Base-by-base conservation (phyloP, 306 rosid species). In the Sesbania bispinosa region DNA sequence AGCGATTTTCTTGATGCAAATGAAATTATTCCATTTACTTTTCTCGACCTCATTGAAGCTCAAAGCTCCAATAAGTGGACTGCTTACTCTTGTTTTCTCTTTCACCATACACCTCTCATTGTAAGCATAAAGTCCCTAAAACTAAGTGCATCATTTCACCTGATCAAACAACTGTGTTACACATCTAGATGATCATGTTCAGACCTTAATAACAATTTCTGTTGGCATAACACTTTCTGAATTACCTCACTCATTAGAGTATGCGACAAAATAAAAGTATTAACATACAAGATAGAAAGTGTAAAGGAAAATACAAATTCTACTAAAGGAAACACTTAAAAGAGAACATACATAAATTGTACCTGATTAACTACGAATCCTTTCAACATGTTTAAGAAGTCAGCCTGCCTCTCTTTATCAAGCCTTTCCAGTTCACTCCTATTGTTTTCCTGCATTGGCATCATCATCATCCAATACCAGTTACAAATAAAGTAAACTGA, bases 301-400 rank as follows among this genome's bases (percentile, higher is more conserved):
- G 32, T 51, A 23, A 42, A 73, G 48, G 41, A 48, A 74, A 69
- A 19, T 35, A 13, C 11, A 53, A 10, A 39, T 75, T 62, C 32
- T 19, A 29, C 27, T 19, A 10, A 19, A 9, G 23, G 39, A 46
- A 47, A 45, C 10, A 53, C 43, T 42, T 18, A 6, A 78, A 18
- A 48, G n/a, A 57, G 32, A 73, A 70, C 11, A 42, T 19, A 27
- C 33, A 50, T 35, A 10, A n/a, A 6, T 24, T 32, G 54, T 86
- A 95, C 99, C 99, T 95, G 99, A 82, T 81, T 89, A 52, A 81
- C 88, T 42, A 89, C 96, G 61, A 89, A 95, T 14, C 99, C 99
- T 73, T 81, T 95, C 85, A 95, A 85, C 99, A 95, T 95, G 62
- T 79, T 83, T 70, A 84, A 63, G 80, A 91, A 91, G 85, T 95